Base-by-base conservation (phyloP, 2,329 filamentous ascomycete species). In the Alternaria angustiovoidea region DNA sequence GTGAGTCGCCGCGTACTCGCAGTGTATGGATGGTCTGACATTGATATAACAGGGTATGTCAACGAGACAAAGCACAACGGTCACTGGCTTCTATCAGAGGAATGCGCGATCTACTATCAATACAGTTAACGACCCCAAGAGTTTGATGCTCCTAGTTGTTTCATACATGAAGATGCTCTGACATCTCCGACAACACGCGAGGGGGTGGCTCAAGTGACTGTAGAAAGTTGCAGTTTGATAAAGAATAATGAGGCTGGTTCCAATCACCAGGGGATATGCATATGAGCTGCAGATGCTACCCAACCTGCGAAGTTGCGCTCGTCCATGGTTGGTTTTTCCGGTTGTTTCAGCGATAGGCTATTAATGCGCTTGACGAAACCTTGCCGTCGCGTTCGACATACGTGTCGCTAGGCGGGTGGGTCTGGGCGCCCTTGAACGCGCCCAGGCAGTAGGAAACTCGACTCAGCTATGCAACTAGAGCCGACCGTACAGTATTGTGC, bases 21-120 rank as follows among this genome's bases (percentile, higher is more conserved):
- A 36, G 32, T 26, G 7, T 44, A 14, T 28, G 16, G 12, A 53
- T 14, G n/a, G 20, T 24, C 30, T 42, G 26, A 53, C 30, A 24
- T 38, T 22, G 8, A 53, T 18, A 22, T 7, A 43, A 7, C 20
- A 26, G 38, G 22, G 8, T 34, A 53, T 20, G 24, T 53, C 46
- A 42, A 30, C 18, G 18, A 16, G 39, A 14, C 14, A 42, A 18
- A 36, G 20, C 14, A 26, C 39, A 34, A 53, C 30, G 5, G 9
- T 41, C 67, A 6, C 79, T 78, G 0, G 54, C 75, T 38, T 34
- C 30, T 30, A 32, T 22, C 12, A 5, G 32, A n/a, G 32, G 32
- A 26, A 7, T 12, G 20, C 24, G 14, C 7, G 9, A 24, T 38
- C 9, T 36, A 36, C 32, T 22, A 20, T 36, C 32, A 36, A 24